These are phyloP conservation scores for Scutellaria minor DNA, from an alignment of 257 asterid genomes.

Conservation along the genomic window DNA sequence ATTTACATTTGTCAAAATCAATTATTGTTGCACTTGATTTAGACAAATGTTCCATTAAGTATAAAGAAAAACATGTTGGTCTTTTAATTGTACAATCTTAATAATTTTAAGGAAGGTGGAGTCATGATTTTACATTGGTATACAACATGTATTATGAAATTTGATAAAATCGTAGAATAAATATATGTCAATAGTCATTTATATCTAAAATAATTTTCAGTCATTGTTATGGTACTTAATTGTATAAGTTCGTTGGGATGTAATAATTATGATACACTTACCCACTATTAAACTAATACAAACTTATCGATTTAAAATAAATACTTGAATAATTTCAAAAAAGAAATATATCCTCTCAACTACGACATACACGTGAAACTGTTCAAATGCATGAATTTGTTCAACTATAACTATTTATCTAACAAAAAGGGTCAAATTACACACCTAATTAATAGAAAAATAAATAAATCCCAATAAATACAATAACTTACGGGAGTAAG, in stretches of 20 bases:
- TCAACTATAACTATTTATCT: conserved; percentile 39
- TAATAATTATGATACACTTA: conserved; percentile 25
- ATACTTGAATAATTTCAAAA: conserved; percentile 20
- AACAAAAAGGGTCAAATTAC: conserved; percentile 29
- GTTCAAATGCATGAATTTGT: conserved; percentile 43
- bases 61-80: not conserved
- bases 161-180: too few relatives aligned
- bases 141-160: not conserved
- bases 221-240: not conserved
- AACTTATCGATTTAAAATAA: conserved; percentile 23
- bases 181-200: not conserved
- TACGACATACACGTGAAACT: conserved; percentile 29
- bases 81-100: not conserved
- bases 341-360: conserved; percentile 15
- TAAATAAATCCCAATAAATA: conserved; percentile 15
- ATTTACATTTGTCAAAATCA: too few relatives aligned
- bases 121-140: not conserved
- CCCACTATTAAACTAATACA: conserved; percentile 30
- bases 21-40: too few relatives aligned
- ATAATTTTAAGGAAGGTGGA: not conserved
- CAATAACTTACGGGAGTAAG: conserved; percentile 31
- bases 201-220: not conserved
- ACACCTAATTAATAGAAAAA: conserved; percentile 33
- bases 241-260: conserved; percentile 20
- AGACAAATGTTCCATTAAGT: not conserved